Evolutionary conservation across 2,329 filamentous ascomycete species (phyloP).

Genomic region (Colletotrichum lindemuthianum): DNA sequence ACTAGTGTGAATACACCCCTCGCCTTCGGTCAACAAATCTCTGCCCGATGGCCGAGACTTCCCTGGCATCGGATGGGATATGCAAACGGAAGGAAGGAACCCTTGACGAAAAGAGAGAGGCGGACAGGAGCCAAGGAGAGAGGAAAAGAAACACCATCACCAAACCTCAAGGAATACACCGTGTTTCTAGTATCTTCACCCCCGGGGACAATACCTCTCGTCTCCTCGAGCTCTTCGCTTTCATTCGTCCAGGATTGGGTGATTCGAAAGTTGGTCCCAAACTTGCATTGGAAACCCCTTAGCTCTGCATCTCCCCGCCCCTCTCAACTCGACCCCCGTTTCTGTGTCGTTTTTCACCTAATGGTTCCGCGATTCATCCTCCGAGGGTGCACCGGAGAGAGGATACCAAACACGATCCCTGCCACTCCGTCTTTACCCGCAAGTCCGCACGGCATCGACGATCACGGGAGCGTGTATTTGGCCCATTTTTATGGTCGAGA

Average conservation of each 20-base stretch:
- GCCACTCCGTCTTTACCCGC: neutral
- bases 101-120: neutral
- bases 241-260: constrained; percentile 19
- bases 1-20: constrained; percentile 23
- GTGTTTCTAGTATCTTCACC: constrained; percentile 9
- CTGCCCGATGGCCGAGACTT: constrained; percentile 21
- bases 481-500: constrained; percentile 10
- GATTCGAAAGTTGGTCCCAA: constrained; percentile 21
- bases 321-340: neutral
- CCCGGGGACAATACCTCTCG: constrained; percentile 5
- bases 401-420: neutral
- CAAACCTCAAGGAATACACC: constrained; percentile 13
- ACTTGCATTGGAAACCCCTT: constrained; percentile 17
- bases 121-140: constrained; percentile 1
- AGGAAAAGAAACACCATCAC: constrained; percentile 10
- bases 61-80: neutral
- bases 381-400: too few relatives aligned
- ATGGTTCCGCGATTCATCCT: neutral
- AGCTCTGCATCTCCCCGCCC: constrained; percentile 18
- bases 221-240: neutral
- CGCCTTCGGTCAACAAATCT: constrained; percentile 26
- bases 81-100: constrained; percentile 7
- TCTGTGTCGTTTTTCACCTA: neutral
- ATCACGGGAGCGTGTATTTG: constrained; percentile 3
- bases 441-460: constrained; percentile 14